A percentile compares a stretch with the other conserved stretches of the same genome.
Conservation (phyloP, 1,284 basidiomycete species). For the Naganishia sp. region DNA sequence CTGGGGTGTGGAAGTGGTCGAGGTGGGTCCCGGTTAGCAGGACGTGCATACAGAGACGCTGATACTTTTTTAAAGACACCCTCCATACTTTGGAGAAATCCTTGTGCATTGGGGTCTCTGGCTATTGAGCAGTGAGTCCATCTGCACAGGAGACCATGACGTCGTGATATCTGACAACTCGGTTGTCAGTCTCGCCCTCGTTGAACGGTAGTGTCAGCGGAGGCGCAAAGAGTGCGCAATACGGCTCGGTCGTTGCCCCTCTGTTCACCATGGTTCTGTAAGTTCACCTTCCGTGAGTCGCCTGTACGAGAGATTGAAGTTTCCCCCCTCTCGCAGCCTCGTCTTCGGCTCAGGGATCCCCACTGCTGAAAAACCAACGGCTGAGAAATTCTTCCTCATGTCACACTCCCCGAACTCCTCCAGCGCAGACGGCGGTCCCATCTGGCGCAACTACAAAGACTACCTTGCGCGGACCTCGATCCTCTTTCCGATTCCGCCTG, state of each 20-base stretch:
- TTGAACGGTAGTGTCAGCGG: constrained; percentile 56
- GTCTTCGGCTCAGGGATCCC: constrained; percentile 71
- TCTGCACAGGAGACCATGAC: background rate
- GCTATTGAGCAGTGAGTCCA: constrained; percentile 57
- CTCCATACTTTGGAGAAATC: constrained; percentile 76
- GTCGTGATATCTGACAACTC: background rate
- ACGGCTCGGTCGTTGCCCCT: constrained; percentile 64
- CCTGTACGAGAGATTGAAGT: background rate
- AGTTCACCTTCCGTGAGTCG: constrained; percentile 38
- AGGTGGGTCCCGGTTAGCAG: background rate
- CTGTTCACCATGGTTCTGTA: constrained; percentile 65
- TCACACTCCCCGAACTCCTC: constrained; percentile 49
- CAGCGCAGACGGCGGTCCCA: constrained; percentile 44
- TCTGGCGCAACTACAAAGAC: constrained; percentile 62
- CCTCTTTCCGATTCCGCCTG: constrained; percentile 66
- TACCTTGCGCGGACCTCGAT: constrained; percentile 67
- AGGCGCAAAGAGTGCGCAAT: constrained; percentile 60
- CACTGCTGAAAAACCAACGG: constrained; percentile 70
- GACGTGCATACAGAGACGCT: background rate
- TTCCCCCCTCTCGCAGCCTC: constrained; percentile 53
- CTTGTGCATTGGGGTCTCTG: constrained; percentile 74
- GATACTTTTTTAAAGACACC: constrained; percentile 54
- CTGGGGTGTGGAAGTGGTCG: constrained; percentile 51
- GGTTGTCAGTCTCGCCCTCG: constrained; percentile 58
- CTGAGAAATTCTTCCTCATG: constrained; percentile 66